Evolutionary conservation across 768 basidiomycete species (phyloP).

Genomic region (Strobilomyces confusus): DNA sequence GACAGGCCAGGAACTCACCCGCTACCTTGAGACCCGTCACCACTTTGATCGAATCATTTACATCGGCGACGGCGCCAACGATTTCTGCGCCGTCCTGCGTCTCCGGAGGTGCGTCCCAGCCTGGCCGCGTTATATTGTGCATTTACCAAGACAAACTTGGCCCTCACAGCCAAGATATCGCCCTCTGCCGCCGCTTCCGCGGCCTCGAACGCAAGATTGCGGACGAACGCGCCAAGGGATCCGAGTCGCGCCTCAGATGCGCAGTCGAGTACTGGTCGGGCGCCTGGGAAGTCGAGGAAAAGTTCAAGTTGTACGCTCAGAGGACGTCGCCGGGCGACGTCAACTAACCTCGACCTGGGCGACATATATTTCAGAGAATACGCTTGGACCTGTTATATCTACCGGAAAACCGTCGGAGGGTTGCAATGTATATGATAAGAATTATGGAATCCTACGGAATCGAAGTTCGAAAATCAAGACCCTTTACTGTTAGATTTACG

Average conservation of each 20-base stretch:
- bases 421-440: too few relatives aligned
- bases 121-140: too few relatives aligned
- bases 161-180: slow-evolving; percentile 66
- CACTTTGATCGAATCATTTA: slow-evolving; percentile 79
- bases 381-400: too few relatives aligned
- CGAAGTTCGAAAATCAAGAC: too few relatives aligned
- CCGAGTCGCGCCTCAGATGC: slow-evolving; percentile 60
- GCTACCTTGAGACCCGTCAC: slow-evolving; percentile 53
- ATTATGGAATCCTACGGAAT: too few relatives aligned
- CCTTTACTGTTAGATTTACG: too few relatives aligned
- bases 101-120: slow-evolving; percentile 54
- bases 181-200: slow-evolving; percentile 73
- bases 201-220: slow-evolving; percentile 78
- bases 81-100: slow-evolving; percentile 89
- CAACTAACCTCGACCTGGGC: too few relatives aligned
- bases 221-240: slow-evolving; percentile 49
- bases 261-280: slow-evolving; percentile 83
- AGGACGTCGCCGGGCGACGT: background rate
- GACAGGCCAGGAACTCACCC: slow-evolving; percentile 86
- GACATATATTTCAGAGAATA: too few relatives aligned
- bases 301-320: slow-evolving; percentile 38
- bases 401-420: too few relatives aligned
- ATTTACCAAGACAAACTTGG: too few relatives aligned
- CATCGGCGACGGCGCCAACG: slow-evolving; percentile 92
- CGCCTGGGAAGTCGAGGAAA: slow-evolving; percentile 95